phyloP scores from a whole-genome alignment of 805 yeast species.

The Kuraishia floccosa region DNA sequence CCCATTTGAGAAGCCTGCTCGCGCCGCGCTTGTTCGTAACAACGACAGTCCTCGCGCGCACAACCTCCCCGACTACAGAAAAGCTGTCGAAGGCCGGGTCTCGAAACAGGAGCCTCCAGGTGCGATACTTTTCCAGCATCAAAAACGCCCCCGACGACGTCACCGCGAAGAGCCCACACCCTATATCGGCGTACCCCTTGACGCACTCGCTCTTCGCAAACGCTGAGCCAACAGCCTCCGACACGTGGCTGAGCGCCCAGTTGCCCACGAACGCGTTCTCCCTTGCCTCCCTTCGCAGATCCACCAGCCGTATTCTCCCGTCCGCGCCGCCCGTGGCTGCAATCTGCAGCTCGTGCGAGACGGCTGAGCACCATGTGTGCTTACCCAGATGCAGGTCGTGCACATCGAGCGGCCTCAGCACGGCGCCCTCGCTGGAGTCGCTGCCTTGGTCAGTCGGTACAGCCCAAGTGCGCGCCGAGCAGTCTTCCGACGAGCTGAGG shows the following conservation, averaged over 20 bases:
- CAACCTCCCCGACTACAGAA: slow-evolving; percentile 14
- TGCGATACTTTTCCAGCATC: slow-evolving; percentile 9
- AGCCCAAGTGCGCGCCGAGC: slow-evolving; percentile 74
- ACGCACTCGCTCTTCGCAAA: slow-evolving; percentile 41
- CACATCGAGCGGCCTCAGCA: slow-evolving; percentile 30
- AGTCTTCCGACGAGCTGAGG: slow-evolving; percentile 77
- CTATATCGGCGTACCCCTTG: slow-evolving; percentile 45
- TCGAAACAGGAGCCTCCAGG: slow-evolving; percentile 17
- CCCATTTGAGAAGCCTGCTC: slow-evolving; percentile 28
- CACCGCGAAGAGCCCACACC: slow-evolving; percentile 32
- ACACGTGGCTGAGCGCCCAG: slow-evolving; percentile 23
- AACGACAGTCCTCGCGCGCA: slow-evolving; percentile 9
- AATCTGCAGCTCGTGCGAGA: slow-evolving; percentile 28
- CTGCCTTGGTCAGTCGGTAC: too few species aligned
- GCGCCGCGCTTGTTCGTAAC: slow-evolving; percentile 27
- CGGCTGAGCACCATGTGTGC: slow-evolving; percentile 76
- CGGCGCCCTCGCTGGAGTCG: slow-evolving; percentile 12
- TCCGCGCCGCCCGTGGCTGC: slow-evolving; percentile 92
- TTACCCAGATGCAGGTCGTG: slow-evolving; percentile 74
- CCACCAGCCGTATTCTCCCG: slow-evolving; percentile 64
- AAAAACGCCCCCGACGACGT: slow-evolving; percentile 53
- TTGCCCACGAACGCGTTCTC: slow-evolving; percentile 14
- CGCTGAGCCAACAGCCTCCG: slow-evolving; percentile 10
- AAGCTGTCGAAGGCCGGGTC: slow-evolving; percentile 15
- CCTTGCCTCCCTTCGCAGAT: slow-evolving; percentile 25